phyloP scores from a whole-genome alignment of 768 basidiomycete genomes.

The Hemileccinum impolitum region DNA sequence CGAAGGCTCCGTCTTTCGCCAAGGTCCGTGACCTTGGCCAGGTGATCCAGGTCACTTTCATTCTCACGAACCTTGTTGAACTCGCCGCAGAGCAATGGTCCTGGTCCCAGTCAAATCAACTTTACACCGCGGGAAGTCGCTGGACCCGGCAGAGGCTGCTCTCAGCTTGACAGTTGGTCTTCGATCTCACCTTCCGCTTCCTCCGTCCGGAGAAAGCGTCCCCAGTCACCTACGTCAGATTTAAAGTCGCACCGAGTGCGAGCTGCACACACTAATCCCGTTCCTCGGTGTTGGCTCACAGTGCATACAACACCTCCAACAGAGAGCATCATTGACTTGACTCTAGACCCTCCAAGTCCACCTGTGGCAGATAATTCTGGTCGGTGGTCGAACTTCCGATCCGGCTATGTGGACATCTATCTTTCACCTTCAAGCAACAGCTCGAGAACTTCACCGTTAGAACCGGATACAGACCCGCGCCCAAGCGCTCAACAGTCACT shows the following conservation, averaged over 20 bases:
- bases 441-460: not conserved
- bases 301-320: not conserved
- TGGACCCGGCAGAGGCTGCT: not conserved
- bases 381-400: slow-evolving; percentile 26
- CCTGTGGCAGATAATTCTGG: not conserved
- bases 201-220: not conserved
- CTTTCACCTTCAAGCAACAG: not conserved
- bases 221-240: not conserved
- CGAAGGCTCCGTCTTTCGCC: not conserved
- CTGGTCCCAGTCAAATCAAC: slow-evolving; percentile 6
- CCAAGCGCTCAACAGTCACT: not conserved
- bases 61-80: slow-evolving; percentile 1
- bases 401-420: slow-evolving; percentile 20
- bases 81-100: slow-evolving; percentile 10
- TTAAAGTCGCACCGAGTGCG: not conserved
- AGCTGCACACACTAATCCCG: not conserved
- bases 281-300: not conserved
- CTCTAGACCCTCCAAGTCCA: not conserved
- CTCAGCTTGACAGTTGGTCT: not conserved
- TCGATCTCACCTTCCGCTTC: not conserved
- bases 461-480: not conserved
- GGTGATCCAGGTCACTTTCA: slow-evolving; percentile 2
- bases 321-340: slow-evolving; percentile 9
- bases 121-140: not conserved
- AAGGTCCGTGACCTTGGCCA: slow-evolving; percentile 3